Percentiles rank a stretch among this genome's conserved stretches.
These are phyloP conservation scores for Trichoderma breve DNA, from an alignment of 2,329 filamentous ascomycete genomes.

Conservation along the genomic window DNA sequence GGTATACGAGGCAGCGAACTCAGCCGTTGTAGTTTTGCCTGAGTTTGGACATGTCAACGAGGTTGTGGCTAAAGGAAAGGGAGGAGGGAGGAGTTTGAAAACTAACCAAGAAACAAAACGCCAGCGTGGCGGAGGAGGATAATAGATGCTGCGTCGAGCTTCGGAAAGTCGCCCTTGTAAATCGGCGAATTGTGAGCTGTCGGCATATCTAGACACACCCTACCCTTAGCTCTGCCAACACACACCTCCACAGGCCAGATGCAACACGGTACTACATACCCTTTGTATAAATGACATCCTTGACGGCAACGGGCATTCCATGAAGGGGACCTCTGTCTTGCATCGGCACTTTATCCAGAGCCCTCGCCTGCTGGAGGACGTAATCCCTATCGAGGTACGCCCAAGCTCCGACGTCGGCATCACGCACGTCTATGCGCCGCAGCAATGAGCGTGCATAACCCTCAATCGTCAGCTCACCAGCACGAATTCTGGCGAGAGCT, in stretches of 20 bases:
- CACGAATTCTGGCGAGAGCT: slow-evolving; percentile 18
- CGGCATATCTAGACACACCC: slow-evolving; percentile 49
- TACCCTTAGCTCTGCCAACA: background rate
- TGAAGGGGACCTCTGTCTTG: slow-evolving; percentile 54
- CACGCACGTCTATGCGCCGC: slow-evolving; percentile 42
- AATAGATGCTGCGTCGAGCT: slow-evolving; percentile 53
- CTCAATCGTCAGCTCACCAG: slow-evolving; percentile 40
- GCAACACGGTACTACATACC: slow-evolving; percentile 32
- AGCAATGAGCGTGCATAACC: slow-evolving; percentile 49
- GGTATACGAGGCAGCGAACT: slow-evolving; percentile 57
- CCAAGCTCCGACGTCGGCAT: slow-evolving; percentile 50
- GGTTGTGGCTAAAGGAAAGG: too few species aligned
- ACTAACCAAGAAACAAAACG: slow-evolving; percentile 50
- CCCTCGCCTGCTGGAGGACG: slow-evolving; percentile 49
- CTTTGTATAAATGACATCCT: slow-evolving; percentile 59
- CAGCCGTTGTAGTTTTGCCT: slow-evolving; percentile 54
- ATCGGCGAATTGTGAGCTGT: slow-evolving; percentile 56
- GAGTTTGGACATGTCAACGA: background rate
- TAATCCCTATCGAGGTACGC: slow-evolving; percentile 44
- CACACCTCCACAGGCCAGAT: background rate
- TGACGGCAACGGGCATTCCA: slow-evolving; percentile 57
- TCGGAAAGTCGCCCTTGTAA: slow-evolving; percentile 45
- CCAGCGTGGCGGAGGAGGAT: slow-evolving; percentile 52
- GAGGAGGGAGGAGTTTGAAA: background rate
- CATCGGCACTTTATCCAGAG: slow-evolving; percentile 48